phyloP scores from a whole-genome alignment of 331 rosid species.

The Rosa hybrid region DNA sequence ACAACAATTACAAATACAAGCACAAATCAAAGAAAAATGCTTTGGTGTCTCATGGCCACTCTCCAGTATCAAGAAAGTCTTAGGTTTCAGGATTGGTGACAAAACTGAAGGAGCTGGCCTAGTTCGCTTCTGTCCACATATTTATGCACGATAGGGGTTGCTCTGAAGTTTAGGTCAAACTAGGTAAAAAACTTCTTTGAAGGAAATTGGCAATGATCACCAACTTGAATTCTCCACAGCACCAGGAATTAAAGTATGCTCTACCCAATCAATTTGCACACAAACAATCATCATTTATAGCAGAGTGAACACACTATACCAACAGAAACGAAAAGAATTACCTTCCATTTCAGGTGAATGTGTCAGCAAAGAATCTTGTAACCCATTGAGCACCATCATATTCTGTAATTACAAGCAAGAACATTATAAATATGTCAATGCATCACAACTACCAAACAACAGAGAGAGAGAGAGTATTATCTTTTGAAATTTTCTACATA shows the following conservation, averaged over 20 bases:
- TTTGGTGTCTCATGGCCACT: background rate
- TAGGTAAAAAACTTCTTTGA: background rate
- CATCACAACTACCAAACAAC: background rate
- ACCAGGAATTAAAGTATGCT: background rate
- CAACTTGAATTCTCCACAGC: background rate
- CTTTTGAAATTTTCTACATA: background rate
- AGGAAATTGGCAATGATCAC: background rate
- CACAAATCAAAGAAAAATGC: background rate
- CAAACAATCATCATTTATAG: background rate
- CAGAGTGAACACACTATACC: background rate
- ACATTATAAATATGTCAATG: background rate
- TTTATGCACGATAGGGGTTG: background rate
- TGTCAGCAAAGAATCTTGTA: conserved; percentile 22
- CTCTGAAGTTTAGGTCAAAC: background rate
- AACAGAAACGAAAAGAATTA: conserved; percentile 27
- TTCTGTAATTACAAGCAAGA: conserved; percentile 47
- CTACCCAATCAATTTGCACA: background rate
- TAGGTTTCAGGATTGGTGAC: background rate
- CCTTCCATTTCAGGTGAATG: conserved; percentile 48
- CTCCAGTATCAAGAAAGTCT: background rate
- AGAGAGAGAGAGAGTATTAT: background rate
- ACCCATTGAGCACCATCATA: conserved; percentile 29
- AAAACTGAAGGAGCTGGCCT: background rate
- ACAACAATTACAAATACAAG: background rate
- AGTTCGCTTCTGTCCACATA: background rate